phyloP scores from a whole-genome alignment of 140 eudicot species.

The Senecio squalidus region DNA sequence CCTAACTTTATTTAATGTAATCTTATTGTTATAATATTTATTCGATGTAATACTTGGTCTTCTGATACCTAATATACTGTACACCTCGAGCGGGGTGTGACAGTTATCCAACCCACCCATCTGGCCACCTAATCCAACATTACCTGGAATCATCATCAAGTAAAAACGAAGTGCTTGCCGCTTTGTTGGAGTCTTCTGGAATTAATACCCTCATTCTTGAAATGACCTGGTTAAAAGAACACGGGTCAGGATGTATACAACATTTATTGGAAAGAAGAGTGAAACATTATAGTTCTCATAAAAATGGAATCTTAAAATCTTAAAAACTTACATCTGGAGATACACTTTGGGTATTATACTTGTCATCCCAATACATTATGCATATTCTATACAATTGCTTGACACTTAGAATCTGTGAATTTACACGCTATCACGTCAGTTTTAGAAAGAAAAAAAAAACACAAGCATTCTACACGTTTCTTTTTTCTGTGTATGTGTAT shows the following conservation, averaged over 20 bases:
- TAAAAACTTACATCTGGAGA: constrained; percentile 77
- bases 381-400: constrained; percentile 85
- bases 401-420: constrained; percentile 61
- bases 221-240: constrained; percentile 45
- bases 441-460: neutral
- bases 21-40: no score
- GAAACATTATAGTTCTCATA: no score
- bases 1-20: no score
- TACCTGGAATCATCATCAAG: constrained; percentile 87
- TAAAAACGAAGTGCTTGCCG: constrained; percentile 63
- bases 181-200: constrained; percentile 77
- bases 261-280: neutral
- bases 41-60: no score
- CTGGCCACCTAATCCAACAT: no score
- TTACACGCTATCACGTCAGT: constrained; percentile 12
- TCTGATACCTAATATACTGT: no score
- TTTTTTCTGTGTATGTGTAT: neutral
- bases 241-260: neutral
- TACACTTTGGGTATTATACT: constrained; percentile 79
- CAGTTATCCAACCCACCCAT: no score
- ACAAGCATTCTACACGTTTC: neutral
- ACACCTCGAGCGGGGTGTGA: no score
- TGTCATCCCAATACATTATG: constrained; percentile 92
- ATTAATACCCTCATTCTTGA: constrained; percentile 77
- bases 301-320: no score